A percentile compares a stretch with the other conserved stretches of the same genome.
These are phyloP conservation scores for Hypoxylon sp. DNA, from an alignment of 2,329 filamentous ascomycete genomes.

Conservation along the genomic window DNA sequence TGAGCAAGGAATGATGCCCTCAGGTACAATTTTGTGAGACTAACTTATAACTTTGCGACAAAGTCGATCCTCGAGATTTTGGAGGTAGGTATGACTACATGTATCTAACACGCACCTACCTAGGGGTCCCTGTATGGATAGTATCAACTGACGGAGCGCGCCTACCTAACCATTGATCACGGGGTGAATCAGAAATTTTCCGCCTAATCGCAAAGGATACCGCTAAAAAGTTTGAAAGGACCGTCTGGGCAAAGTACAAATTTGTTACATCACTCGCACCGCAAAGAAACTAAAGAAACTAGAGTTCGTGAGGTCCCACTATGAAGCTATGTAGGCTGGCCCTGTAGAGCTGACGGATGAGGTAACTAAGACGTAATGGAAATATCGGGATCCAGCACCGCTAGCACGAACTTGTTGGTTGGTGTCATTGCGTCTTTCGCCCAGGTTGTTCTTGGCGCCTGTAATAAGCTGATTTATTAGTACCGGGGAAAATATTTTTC, in stretches of 20 bases:
- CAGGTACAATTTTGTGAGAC: slow-evolving; percentile 22
- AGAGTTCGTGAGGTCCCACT: slow-evolving; percentile 30
- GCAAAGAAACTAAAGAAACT: slow-evolving; percentile 22
- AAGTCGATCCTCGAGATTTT: slow-evolving; percentile 7
- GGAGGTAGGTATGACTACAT: slow-evolving; percentile 13
- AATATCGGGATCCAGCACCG: slow-evolving; percentile 41
- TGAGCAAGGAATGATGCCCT: slow-evolving; percentile 9
- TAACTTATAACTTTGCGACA: slow-evolving; percentile 28
- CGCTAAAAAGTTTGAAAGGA: slow-evolving; percentile 8
- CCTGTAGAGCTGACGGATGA: slow-evolving; percentile 38
- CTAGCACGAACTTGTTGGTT: slow-evolving; percentile 31
- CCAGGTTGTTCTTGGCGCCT: slow-evolving; percentile 36
- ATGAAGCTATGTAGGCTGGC: slow-evolving; percentile 27
- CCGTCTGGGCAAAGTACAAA: slow-evolving; percentile 13
- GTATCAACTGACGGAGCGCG: background rate
- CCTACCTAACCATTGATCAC: slow-evolving; percentile 34
- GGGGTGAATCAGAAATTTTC: slow-evolving; percentile 34
- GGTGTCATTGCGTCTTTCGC: slow-evolving; percentile 24
- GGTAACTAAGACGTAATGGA: slow-evolving; percentile 55
- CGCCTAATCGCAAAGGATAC: slow-evolving; percentile 17
- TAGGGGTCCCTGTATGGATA: slow-evolving; percentile 4
- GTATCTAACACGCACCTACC: background rate
- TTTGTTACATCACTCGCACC: slow-evolving; percentile 37
- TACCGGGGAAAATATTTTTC: background rate
- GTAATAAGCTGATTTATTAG: slow-evolving; percentile 23